Evolutionary conservation across 257 asterid species (phyloP).

Genomic region (Capsicum rhomboideum): DNA sequence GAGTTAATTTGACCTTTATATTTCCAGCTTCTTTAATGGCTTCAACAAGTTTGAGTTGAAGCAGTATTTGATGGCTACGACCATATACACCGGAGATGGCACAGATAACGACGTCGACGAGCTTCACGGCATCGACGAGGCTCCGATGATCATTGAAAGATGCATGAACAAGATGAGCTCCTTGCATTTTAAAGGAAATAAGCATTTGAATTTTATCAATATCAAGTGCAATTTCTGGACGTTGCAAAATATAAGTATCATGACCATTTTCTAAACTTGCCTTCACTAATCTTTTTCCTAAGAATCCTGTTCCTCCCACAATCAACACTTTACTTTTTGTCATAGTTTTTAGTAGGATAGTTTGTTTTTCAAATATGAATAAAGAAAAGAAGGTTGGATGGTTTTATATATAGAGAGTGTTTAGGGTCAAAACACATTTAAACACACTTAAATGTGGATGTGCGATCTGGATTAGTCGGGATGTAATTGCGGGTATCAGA

Average conservation of each 20-base stretch:
- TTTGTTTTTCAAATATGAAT: no score
- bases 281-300: slow-evolving; percentile 58
- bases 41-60: slow-evolving; percentile 64
- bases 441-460: no score
- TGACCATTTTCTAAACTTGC: slow-evolving; percentile 75
- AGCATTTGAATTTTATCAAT: slow-evolving; percentile 54
- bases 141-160: slow-evolving; percentile 64
- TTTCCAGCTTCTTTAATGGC: slow-evolving; percentile 88
- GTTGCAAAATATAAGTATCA: slow-evolving; percentile 49
- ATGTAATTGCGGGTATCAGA: no score
- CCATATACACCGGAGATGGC: slow-evolving; percentile 80
- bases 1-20: slow-evolving; percentile 34
- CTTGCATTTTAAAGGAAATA: slow-evolving; percentile 55
- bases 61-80: slow-evolving; percentile 52
- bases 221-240: slow-evolving; percentile 55
- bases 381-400: neutral
- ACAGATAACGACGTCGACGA: slow-evolving; percentile 67
- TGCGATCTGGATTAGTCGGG: no score
- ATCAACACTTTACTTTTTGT: slow-evolving; percentile 56
- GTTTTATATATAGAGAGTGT: no score
- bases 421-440: no score
- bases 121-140: slow-evolving; percentile 65
- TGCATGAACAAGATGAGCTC: slow-evolving; percentile 53
- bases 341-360: slow-evolving; percentile 13
- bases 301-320: slow-evolving; percentile 82